Evolutionary conservation across 1,284 basidiomycete genomes (phyloP).

Genomic region (Trichosporon inkin): DNA sequence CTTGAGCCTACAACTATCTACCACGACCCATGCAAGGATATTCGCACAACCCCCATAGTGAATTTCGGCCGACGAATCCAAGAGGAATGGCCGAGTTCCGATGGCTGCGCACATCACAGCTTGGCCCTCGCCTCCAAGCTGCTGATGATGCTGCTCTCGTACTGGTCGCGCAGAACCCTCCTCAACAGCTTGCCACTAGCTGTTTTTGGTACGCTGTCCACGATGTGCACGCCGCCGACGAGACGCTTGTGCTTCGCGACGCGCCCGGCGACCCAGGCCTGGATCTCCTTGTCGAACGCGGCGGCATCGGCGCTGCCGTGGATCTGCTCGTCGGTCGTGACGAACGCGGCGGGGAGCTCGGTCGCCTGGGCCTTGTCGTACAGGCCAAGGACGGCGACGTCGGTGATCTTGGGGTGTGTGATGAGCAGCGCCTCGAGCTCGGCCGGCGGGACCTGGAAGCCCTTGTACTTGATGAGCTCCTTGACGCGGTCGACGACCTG

Average conservation of each 20-base stretch:
- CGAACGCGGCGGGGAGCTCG: conserved; percentile 61
- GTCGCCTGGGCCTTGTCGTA: conserved; percentile 62
- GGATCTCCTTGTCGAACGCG: conserved; percentile 55
- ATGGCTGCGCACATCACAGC: too few relatives aligned
- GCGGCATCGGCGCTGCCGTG: conserved; percentile 9
- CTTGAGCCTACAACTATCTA: too few relatives aligned
- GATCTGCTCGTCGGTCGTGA: conserved; percentile 8
- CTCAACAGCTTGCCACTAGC: conserved; percentile 43
- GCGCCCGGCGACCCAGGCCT: conserved; percentile 60
- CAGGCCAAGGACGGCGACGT: conserved; percentile 68
- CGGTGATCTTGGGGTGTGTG: conserved; percentile 64
- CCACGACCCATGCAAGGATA: too few relatives aligned
- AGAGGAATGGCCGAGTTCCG: too few relatives aligned
- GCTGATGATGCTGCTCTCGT: too few relatives aligned
- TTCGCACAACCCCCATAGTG: too few relatives aligned
- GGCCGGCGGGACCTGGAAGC: conserved; percentile 67
- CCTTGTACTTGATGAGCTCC: conserved; percentile 74
- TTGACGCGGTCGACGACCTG: conserved; percentile 58
- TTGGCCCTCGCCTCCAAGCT: too few relatives aligned
- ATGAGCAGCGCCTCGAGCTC: conserved; percentile 72
- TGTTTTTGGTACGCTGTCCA: conserved; percentile 53
- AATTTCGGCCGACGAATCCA: too few relatives aligned
- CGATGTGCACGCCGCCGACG: conserved; percentile 51
- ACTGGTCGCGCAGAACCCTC: conserved; percentile 37
- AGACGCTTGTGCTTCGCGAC: conserved; percentile 54